These are phyloP conservation scores for Aspergillus sp. DNA, from an alignment of 2,329 filamentous ascomycete species.

Conservation along the genomic window DNA sequence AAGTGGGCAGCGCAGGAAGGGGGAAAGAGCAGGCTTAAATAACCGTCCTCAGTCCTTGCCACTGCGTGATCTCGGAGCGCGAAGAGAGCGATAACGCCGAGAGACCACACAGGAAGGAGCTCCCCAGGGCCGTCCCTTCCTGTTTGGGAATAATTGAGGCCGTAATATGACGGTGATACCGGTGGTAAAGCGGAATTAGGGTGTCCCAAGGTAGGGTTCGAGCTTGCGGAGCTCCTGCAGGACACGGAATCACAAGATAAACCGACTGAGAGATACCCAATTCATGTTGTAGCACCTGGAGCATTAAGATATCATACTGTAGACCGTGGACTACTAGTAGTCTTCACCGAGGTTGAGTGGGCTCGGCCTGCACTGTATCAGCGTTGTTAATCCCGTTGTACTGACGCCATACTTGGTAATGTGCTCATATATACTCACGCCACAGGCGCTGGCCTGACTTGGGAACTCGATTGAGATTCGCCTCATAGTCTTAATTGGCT, in stretches of 20 bases:
- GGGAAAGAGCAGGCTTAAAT: neutral
- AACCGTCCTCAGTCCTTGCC: neutral
- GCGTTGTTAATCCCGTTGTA: neutral
- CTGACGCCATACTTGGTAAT: too few species aligned
- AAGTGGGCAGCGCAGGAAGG: neutral
- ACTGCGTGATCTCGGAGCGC: neutral
- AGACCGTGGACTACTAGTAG: neutral
- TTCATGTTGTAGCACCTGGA: neutral
- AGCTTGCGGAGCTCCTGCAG: neutral
- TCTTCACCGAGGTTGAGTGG: neutral
- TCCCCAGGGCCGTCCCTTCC: slow-evolving; percentile 1
- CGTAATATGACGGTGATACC: too few species aligned
- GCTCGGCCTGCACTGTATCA: neutral
- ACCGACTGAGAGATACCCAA: neutral
- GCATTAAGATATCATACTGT: neutral
- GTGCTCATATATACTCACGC: too few species aligned
- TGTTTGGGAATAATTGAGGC: neutral
- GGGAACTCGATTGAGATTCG: slow-evolving; percentile 3
- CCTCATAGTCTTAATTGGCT: neutral
- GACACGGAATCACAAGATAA: neutral
- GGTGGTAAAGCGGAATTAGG: neutral
- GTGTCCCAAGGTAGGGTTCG: neutral
- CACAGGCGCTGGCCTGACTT: neutral
- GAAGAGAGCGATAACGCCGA: neutral
- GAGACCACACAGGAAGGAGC: neutral